Evolutionary conservation across 495 filamentous ascomycete species (phyloP).

Genomic region (Podospora anserina): DNA sequence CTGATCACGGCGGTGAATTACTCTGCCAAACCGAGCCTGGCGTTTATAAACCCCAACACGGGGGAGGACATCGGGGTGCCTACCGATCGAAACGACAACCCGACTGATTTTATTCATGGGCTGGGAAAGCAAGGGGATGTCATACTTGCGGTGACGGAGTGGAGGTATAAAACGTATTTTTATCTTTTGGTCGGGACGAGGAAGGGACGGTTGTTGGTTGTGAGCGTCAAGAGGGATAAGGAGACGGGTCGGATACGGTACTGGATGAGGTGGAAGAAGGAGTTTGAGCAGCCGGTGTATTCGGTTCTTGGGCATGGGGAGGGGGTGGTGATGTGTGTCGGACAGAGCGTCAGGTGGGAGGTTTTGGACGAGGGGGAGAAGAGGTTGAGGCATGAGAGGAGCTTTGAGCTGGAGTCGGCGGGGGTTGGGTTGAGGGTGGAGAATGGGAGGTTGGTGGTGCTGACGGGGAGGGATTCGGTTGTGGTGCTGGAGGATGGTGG

Average conservation of each 20-base stretch:
- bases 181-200: slow-evolving; percentile 43
- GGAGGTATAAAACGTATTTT: slow-evolving; percentile 46
- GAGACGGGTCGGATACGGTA: slow-evolving; percentile 36
- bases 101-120: slow-evolving; percentile 38
- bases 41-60: slow-evolving; percentile 49
- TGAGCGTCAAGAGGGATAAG: slow-evolving; percentile 33
- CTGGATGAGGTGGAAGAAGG: slow-evolving; percentile 43
- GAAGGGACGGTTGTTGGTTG: slow-evolving; percentile 44
- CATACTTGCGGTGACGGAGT: slow-evolving; percentile 44
- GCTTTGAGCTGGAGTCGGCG: slow-evolving; percentile 39
- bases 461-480: slow-evolving; percentile 46
- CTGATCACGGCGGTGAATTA: slow-evolving; percentile 51
- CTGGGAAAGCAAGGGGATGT: slow-evolving; percentile 41
- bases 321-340: slow-evolving; percentile 47
- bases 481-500: slow-evolving; percentile 39
- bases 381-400: slow-evolving; percentile 40
- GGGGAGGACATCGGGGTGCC: slow-evolving; percentile 44
- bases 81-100: slow-evolving; percentile 32
- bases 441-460: slow-evolving; percentile 40
- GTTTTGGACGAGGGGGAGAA: slow-evolving; percentile 42
- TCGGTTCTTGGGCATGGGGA: slow-evolving; percentile 41
- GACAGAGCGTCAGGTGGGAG: slow-evolving; percentile 44
- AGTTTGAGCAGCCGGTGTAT: slow-evolving; percentile 38
- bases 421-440: slow-evolving; percentile 41
- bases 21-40: slow-evolving; percentile 35